A percentile compares a stretch with the other conserved stretches of the same genome.
Evolutionary conservation across 306 rosid genomes (phyloP).

Genomic region (Begonia peltatifolia): DNA sequence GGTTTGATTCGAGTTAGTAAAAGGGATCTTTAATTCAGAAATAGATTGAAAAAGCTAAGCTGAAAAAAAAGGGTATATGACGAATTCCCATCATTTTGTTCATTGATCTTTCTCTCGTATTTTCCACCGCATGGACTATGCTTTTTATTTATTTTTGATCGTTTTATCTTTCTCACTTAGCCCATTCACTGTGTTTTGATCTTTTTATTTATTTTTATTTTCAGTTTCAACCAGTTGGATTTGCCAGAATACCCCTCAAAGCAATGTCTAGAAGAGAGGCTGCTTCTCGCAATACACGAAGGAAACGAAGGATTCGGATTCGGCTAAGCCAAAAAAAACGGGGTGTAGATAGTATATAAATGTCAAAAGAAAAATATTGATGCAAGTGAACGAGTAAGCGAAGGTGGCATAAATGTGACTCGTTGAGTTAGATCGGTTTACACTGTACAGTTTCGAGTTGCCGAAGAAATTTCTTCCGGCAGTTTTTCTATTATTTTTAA

Average conservation of each 20-base stretch:
- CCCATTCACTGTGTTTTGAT: neutral
- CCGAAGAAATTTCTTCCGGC: conserved; percentile 66
- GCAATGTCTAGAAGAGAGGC: conserved; percentile 75
- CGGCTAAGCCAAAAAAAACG: conserved; percentile 29
- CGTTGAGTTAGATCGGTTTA: conserved; percentile 25
- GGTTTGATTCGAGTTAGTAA: too few relatives aligned
- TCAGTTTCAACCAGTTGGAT: conserved; percentile 97
- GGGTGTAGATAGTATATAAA: conserved; percentile 35
- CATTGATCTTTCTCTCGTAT: neutral
- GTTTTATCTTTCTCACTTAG: too few relatives aligned
- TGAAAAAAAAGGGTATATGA: too few relatives aligned
- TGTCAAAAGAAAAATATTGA: conserved; percentile 24
- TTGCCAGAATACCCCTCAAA: conserved; percentile 93
- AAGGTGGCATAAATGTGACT: conserved; percentile 27
- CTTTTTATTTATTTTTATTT: conserved; percentile 12
- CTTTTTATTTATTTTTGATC: too few relatives aligned
- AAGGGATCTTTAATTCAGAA: too few relatives aligned
- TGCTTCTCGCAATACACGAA: conserved; percentile 90
- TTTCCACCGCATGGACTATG: too few relatives aligned
- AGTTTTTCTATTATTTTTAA: conserved; percentile 17
- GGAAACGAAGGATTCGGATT: conserved; percentile 95
- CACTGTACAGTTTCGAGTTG: conserved; percentile 63
- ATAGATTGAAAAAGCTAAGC: too few relatives aligned
- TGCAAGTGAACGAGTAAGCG: conserved; percentile 31
- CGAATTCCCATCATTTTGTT: too few relatives aligned